Evolutionary conservation across 2,329 filamentous ascomycete species (phyloP), one percentile per base, ranked within the genome.

Genomic region (Diplocarpon rosae): DNA sequence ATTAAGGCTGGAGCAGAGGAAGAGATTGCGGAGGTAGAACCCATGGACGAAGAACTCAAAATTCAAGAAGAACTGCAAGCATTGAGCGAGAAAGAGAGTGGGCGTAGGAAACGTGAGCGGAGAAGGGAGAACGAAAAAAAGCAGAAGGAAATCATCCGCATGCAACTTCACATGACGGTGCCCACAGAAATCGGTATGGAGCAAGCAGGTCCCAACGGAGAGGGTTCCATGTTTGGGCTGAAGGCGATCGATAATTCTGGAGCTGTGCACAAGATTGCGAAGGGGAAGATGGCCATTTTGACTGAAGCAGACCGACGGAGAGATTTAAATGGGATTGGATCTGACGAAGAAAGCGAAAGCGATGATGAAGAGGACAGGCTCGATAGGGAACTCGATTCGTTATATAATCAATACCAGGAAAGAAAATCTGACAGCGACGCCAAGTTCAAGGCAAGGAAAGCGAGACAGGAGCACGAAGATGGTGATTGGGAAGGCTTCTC

Each of bases 111-210:
- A 67, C 83, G 87, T 56, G 85, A 94, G 58, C 78, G 83, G 54
- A 76, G 89, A 52, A 85, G 75, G 56, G 88, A 94, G 48, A 98
- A 98, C 53, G 92, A 98, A 64, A 80, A 80, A 63, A 96, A 94
- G 65, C 85, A 92, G 56, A 92, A 85, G 56, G 92, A 96, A 53
- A 87, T 96, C 48, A 73, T 94, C n/a, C 80, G 92, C 29, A 83
- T 98, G 83, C 92, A 98, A 65, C 79, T 98, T 69, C 83, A 95
- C 67, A 98, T 98, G 92, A 83, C 82, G 2, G 85, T 88, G 0
- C 92, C 92, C 7, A 92, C 87, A 72, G 92, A 98, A 52, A 95
- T 98, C 51, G 92, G 92, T 58, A 76, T 94, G 67, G 92, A 95
- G 61, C 87, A 92, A 64, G 68, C 76, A 17, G 86, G 86, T 0